phyloP scores from a whole-genome alignment of 148 eudicot genomes.

The Chenopodium album region DNA sequence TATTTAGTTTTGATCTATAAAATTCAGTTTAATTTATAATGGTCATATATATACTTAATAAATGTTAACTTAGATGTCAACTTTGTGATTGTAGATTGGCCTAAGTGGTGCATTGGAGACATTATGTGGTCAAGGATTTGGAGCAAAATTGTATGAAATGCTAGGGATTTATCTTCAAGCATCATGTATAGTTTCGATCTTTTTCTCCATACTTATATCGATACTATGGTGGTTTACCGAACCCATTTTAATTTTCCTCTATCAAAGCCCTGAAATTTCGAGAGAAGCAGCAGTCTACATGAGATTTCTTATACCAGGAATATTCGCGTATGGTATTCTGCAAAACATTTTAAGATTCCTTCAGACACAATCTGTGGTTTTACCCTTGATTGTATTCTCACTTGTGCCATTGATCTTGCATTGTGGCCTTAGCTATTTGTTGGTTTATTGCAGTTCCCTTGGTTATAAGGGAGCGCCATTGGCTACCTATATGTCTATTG shows the following conservation, averaged over 20 bases:
- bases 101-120: conserved; percentile 89
- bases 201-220: conserved; percentile 55
- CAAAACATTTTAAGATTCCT: conserved; percentile 76
- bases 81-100: conserved; percentile 20
- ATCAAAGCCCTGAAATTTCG: conserved; percentile 58
- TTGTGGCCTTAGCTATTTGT: conserved; percentile 38
- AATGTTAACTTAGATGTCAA: not conserved
- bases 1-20: too few relatives aligned
- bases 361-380: conserved; percentile 65
- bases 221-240: conserved; percentile 73
- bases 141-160: conserved; percentile 59
- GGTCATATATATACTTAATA: too few relatives aligned
- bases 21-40: too few relatives aligned
- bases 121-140: conserved; percentile 87
- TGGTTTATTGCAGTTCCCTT: conserved; percentile 48
- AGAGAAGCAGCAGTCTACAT: conserved; percentile 57
- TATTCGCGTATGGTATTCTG: conserved; percentile 58
- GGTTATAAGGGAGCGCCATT: conserved; percentile 66
- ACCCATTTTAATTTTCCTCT: conserved; percentile 49
- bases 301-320: conserved; percentile 57
- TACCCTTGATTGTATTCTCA: conserved; percentile 53
- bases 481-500: conserved; percentile 69
- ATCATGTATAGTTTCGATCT: conserved; percentile 59
- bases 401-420: conserved; percentile 49
- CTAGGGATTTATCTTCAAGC: conserved; percentile 83